Conservation (phyloP, 2,329 filamentous ascomycete species). For the Grosmannia clavigera region DNA sequence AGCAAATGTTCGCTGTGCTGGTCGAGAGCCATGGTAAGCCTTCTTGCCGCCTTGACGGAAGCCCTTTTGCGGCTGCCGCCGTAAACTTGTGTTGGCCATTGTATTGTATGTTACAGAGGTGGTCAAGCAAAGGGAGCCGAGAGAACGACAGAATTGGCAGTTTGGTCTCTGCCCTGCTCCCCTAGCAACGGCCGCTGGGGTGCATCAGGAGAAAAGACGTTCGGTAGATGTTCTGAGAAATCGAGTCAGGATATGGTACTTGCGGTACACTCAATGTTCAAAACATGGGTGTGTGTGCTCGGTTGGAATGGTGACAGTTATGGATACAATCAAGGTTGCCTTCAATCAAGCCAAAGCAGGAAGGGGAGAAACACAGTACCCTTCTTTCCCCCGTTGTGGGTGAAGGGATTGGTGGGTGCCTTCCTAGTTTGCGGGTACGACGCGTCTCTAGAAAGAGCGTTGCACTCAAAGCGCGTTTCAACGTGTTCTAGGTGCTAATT, state of each 20-base stretch:
- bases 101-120: background rate
- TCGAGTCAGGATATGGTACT: background rate
- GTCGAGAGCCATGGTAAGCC: conserved; percentile 54
- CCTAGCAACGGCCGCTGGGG: background rate
- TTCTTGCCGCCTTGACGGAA: conserved; percentile 55
- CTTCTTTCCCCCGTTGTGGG: background rate
- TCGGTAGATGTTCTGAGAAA: background rate
- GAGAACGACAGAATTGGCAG: background rate
- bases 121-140: background rate
- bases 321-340: background rate
- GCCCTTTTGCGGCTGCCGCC: conserved; percentile 47
- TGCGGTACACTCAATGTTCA: background rate
- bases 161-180: background rate
- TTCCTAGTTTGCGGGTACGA: conserved; percentile 7
- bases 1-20: conserved; percentile 57
- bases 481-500: conserved; percentile 2
- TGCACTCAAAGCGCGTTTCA: conserved; percentile 7
- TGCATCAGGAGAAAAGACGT: background rate
- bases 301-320: background rate
- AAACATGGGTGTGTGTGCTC: background rate
- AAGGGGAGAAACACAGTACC: background rate
- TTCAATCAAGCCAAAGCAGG: background rate
- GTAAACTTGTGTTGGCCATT: conserved; percentile 49
- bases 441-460: conserved; percentile 4
- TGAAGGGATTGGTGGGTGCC: background rate